Evolutionary conservation across 352 stramenopile species (phyloP), one percentile per base, ranked within the genome.

Genomic region (Aphanomyces astaci): DNA sequence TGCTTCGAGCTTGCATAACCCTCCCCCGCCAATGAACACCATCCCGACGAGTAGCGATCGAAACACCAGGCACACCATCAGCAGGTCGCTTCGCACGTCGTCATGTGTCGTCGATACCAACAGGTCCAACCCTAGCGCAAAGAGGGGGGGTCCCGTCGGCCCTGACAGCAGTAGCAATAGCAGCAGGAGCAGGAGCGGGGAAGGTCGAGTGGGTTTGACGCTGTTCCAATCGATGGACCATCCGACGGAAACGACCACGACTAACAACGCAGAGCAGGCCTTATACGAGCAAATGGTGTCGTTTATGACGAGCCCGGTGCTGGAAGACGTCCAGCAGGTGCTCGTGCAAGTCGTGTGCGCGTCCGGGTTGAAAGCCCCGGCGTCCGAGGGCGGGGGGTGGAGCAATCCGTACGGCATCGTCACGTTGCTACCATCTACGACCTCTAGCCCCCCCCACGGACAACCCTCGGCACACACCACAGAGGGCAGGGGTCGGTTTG

Each of bases 291-390:
- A 30, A n/a, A 33, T 68, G 4, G 15, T 36, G 9, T 10, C 43
- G 11, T 68, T 28, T 22, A 62, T 68, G 51, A 46, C 43, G 3
- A 36, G 9, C 1, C 62, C 62, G 30, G 36, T 62, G 11, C 32
- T 68, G 13, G 62, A 68, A 49, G 19, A 27, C n/a, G 39, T 60
- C 4, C 7, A 60, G 24, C 62, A 68, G 59, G 62, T 68, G n/a
- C 51, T 68, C 3, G 33, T 68, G 19, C 49, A 51, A 9, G 51
- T 68, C n/a, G 30, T 57, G 13, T 57, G 43, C 4, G 62, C 62
- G 27, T 22, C 43, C 17, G 51, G 51, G 4, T 24, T 68, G 11
- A 36, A 57, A 27, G 48, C 62, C n/a, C 13, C 27, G 19, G 30
- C 25, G 28, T 17, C 30, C 19, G 31, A 17, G 10, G 60, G 39